phyloP scores from a whole-genome alignment of 495 filamentous ascomycete genomes.

The Lasiosphaeriaceae sp. region DNA sequence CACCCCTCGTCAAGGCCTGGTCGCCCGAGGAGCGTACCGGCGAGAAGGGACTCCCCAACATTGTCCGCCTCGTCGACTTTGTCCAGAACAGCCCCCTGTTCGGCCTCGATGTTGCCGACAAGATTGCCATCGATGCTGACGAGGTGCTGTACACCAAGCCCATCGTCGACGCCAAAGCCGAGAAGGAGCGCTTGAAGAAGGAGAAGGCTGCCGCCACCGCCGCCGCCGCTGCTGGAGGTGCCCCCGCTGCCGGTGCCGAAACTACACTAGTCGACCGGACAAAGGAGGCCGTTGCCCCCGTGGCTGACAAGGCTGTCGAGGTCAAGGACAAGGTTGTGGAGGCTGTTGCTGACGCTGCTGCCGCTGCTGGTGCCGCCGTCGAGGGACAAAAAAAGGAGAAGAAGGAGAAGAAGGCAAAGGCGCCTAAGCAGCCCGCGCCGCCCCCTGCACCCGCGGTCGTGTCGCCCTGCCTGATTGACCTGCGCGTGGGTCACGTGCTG shows the following conservation, averaged over 20 bases:
- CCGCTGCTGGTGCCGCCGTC: slow-evolving; percentile 20
- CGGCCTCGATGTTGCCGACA: slow-evolving; percentile 69
- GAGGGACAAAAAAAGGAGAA: slow-evolving; percentile 35
- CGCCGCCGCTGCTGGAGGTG: slow-evolving; percentile 19
- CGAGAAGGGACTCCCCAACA: slow-evolving; percentile 82
- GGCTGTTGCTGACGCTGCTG: slow-evolving; percentile 10
- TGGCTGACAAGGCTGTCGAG: slow-evolving; percentile 46
- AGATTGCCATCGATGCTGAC: slow-evolving; percentile 72
- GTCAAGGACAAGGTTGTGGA: slow-evolving; percentile 12
- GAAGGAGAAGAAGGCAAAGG: slow-evolving; percentile 77
- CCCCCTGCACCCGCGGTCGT: slow-evolving; percentile 64
- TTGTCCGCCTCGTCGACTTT: slow-evolving; percentile 89
- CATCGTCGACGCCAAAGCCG: slow-evolving; percentile 76
- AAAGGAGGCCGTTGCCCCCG: slow-evolving; percentile 43
- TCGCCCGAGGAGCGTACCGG: slow-evolving; percentile 83
- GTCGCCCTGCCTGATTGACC: slow-evolving; percentile 83
- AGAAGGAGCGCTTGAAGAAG: slow-evolving; percentile 86
- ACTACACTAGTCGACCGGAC: slow-evolving; percentile 48
- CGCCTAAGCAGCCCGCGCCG: slow-evolving; percentile 63
- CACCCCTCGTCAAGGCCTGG: slow-evolving; percentile 76
- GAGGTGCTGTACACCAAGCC: slow-evolving; percentile 80
- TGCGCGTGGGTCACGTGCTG: slow-evolving; percentile 94
- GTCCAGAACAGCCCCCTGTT: slow-evolving; percentile 86
- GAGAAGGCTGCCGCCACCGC: slow-evolving; percentile 68
- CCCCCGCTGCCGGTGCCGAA: slow-evolving; percentile 36